Conservation (phyloP, 2,329 filamentous ascomycete genomes). For the Fusarium lyarnte region DNA sequence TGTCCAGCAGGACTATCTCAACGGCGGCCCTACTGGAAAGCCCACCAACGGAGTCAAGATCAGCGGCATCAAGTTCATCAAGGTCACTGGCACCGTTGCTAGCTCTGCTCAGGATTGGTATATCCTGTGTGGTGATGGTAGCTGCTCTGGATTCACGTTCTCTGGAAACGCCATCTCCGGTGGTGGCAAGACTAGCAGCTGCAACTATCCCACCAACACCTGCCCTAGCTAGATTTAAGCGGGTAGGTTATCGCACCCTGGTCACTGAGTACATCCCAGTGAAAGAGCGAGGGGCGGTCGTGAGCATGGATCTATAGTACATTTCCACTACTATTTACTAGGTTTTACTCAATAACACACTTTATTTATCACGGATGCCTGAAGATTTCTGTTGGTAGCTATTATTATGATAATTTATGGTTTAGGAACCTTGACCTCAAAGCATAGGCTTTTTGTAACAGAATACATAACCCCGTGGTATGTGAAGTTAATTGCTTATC, state of each 20-base stretch:
- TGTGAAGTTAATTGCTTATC: too few relatives aligned
- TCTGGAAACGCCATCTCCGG: constrained; percentile 57
- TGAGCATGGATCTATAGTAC: not conserved
- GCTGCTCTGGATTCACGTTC: constrained; percentile 62
- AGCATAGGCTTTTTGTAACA: too few relatives aligned
- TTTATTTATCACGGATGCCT: too few relatives aligned
- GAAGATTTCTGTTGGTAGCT: too few relatives aligned
- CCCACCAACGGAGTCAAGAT: constrained; percentile 60
- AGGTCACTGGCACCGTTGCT: constrained; percentile 55
- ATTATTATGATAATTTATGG: too few relatives aligned
- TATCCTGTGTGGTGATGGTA: constrained; percentile 59
- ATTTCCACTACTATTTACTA: too few relatives aligned
- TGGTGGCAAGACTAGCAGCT: constrained; percentile 43
- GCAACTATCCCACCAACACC: not conserved
- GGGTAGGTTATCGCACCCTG: too few relatives aligned
- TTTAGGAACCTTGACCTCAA: too few relatives aligned
- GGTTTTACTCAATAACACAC: too few relatives aligned
- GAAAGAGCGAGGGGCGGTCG: not conserved
- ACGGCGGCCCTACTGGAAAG: constrained; percentile 53
- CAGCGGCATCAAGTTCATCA: constrained; percentile 54
- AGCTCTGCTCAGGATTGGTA: constrained; percentile 54
- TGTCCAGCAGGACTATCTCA: constrained; percentile 56
- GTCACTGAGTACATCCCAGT: not conserved
- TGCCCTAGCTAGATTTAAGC: not conserved
- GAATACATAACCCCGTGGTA: too few relatives aligned